Base-by-base conservation (phyloP, 306 rosid species). In the Ammopiptanthus mongolicus region DNA sequence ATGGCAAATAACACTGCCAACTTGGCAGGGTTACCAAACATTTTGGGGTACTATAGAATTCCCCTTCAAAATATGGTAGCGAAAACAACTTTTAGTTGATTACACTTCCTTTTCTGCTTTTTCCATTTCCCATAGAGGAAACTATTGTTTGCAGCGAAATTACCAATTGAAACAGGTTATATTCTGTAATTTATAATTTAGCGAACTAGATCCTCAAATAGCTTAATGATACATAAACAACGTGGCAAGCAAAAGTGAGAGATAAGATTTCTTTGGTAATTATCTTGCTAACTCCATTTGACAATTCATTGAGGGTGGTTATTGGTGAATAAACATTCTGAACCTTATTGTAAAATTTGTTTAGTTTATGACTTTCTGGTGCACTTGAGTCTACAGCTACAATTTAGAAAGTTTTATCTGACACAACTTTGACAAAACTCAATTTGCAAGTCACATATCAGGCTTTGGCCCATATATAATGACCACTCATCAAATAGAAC, bases 181-280 rank as follows among this genome's bases (percentile, higher is more conserved):
- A 23, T 15, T 37, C 17, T 47, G 62, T 3, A 65, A 46, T 31
- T 46, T n/a, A 34, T 53, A 44, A 68, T 59, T 59, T 34, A 76
- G 48, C 37, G 46, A 81, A 72, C 15, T 19, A 61, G 25, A 64
- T 34, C 15, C 79, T 70, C 47, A 55, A 65, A 23, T 44, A 37
- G 58, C 31, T 78, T 78, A 56, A 51, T 31, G 13, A 44, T 39
- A 61, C 21, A 29, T 25, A 61, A 22, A 50, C 48, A 62, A 22
- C 65, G 62, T 7, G 80, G 12, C 19, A n/a, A 47, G 52, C n/a
- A 47, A 47, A 47, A 47, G 52, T n/a, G 5, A 8, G 52, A 47
- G 15, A 47, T n/a, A 4, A 14, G 52, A 47, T 56, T 39, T 71
- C 67, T 71, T 56, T 56, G 47, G 29, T 3, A 59, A 46, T 15